Evolutionary conservation across 2,329 filamentous ascomycete genomes (phyloP).

Genomic region (Claviceps citrina): DNA sequence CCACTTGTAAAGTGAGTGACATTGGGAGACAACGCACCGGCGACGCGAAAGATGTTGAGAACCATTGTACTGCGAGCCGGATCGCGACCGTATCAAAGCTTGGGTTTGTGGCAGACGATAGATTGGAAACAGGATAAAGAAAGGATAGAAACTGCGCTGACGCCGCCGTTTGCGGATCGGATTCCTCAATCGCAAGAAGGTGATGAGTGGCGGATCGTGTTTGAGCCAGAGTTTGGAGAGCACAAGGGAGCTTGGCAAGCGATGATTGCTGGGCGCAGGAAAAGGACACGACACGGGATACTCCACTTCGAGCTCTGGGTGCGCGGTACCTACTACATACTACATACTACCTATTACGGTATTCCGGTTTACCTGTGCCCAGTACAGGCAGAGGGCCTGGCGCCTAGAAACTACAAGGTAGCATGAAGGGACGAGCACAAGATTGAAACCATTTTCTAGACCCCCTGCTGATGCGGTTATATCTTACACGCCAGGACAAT

Average conservation of each 20-base stretch:
- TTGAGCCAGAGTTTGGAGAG: neutral
- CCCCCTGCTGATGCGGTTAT: too few relatives aligned
- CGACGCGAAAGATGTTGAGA: conserved; percentile 44
- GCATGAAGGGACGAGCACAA: too few relatives aligned
- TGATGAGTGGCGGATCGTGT: neutral
- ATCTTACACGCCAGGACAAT: too few relatives aligned
- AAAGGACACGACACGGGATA: conserved; percentile 7
- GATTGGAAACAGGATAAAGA: neutral
- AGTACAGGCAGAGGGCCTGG: too few relatives aligned
- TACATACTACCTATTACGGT: too few relatives aligned
- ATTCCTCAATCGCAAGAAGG: neutral
- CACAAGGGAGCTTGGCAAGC: conserved; percentile 2
- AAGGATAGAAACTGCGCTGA: neutral
- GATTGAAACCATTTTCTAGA: too few relatives aligned
- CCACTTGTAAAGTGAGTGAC: neutral
- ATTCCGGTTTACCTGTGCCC: too few relatives aligned
- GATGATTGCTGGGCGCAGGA: neutral
- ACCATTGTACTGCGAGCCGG: conserved; percentile 21
- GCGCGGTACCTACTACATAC: too few relatives aligned
- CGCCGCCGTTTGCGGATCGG: neutral
- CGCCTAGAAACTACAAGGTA: too few relatives aligned
- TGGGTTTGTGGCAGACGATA: neutral
- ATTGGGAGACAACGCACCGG: conserved; percentile 26
- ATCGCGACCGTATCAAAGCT: neutral
- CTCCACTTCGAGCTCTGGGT: too few relatives aligned